phyloP scores from a whole-genome alignment of 1,139 yeast genomes.

The Pichia inconspicua region DNA sequence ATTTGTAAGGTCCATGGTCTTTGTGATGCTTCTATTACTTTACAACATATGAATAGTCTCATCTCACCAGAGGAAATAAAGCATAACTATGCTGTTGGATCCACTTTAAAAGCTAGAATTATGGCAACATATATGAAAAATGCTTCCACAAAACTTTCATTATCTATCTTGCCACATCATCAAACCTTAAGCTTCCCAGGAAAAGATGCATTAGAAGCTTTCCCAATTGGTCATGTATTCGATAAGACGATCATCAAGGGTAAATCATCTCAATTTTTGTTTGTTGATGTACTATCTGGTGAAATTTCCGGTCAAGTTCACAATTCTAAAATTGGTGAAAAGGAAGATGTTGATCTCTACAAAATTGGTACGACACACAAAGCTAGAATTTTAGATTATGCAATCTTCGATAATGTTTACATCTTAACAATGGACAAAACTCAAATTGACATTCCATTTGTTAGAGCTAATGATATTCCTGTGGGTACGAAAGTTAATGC shows the following conservation, averaged over 20 bases:
- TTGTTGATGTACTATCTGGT: constrained; percentile 51
- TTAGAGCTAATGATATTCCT: constrained; percentile 65
- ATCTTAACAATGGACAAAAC: constrained; percentile 63
- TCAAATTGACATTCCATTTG: constrained; percentile 53
- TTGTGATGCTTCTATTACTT: constrained; percentile 62
- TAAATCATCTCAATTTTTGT: constrained; percentile 47
- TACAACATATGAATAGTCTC: constrained; percentile 47
- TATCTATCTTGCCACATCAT: constrained; percentile 59
- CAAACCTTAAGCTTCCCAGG: constrained; percentile 26
- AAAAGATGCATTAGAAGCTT: constrained; percentile 49
- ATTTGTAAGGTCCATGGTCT: constrained; percentile 63
- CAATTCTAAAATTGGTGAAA: constrained; percentile 58
- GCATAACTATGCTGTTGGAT: constrained; percentile 60
- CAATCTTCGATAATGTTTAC: constrained; percentile 57
- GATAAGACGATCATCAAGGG: constrained; percentile 54
- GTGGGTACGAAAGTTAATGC: constrained; percentile 59
- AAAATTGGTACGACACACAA: constrained; percentile 56
- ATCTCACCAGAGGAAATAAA: constrained; percentile 43
- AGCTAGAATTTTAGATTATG: constrained; percentile 72
- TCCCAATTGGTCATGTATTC: constrained; percentile 69
- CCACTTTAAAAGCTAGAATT: constrained; percentile 61
- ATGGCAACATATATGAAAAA: constrained; percentile 50
- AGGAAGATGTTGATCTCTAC: constrained; percentile 42
- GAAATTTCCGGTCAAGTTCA: constrained; percentile 60
- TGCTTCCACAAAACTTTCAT: constrained; percentile 52